A percentile compares a stretch with the other conserved stretches of the same genome.
Conservation (phyloP, 768 basidiomycete genomes). For the Boletus rufocinnamomeus region DNA sequence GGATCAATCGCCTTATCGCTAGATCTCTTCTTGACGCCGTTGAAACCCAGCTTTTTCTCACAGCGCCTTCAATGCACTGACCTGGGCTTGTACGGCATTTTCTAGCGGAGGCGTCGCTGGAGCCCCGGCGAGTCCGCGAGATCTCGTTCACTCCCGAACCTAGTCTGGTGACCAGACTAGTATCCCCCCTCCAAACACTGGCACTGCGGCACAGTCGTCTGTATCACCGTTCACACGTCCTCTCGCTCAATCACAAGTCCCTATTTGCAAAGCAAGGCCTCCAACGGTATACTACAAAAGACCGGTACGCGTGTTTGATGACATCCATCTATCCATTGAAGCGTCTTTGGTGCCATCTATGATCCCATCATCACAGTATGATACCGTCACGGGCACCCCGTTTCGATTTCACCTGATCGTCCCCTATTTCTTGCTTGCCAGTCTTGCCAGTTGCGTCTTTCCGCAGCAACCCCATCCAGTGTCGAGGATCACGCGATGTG, state of each 20-base stretch:
- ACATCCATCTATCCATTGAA: background rate
- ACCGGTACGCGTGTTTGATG: background rate
- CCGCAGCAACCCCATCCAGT: background rate
- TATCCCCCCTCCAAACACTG: too few relatives aligned
- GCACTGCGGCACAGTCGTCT: too few relatives aligned
- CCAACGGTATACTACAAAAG: background rate
- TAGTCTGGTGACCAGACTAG: too few relatives aligned
- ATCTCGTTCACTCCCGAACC: too few relatives aligned
- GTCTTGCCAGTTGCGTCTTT: background rate
- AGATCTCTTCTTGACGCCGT: background rate
- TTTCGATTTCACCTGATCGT: background rate
- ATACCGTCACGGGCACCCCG: background rate
- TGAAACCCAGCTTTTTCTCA: background rate
- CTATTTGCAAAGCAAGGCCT: background rate
- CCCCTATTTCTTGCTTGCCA: background rate
- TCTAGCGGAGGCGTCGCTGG: background rate
- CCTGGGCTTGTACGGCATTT: too few relatives aligned
- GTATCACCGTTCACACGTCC: too few relatives aligned
- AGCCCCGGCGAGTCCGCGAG: background rate
- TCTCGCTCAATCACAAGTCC: background rate
- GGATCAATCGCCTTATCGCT: background rate
- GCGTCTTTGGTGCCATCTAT: background rate
- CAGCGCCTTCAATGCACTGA: background rate
- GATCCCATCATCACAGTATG: background rate
- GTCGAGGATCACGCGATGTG: background rate